Evolutionary conservation across 306 rosid species (phyloP).

Genomic region (Sphenostylis stenocarpa): DNA sequence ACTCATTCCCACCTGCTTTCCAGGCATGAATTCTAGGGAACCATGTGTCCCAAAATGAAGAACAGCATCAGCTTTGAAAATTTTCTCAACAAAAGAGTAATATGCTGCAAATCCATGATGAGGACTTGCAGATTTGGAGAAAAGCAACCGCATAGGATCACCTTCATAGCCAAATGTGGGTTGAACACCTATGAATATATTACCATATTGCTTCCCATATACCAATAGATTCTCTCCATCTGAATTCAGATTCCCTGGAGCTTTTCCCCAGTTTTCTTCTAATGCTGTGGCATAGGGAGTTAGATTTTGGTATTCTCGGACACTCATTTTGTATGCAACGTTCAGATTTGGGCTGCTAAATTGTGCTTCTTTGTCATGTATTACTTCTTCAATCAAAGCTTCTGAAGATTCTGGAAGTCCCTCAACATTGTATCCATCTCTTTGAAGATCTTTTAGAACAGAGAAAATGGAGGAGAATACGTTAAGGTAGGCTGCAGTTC

Average conservation of each 20-base stretch:
- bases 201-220: not conserved
- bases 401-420: conserved; percentile 6
- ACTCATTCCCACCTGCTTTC: conserved; percentile 12
- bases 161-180: not conserved
- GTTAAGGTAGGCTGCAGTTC: not conserved
- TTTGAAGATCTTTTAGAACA: not conserved
- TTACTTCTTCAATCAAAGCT: conserved; percentile 4
- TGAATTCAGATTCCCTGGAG: not conserved
- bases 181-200: not conserved
- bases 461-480: conserved; percentile 5
- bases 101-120: conserved; percentile 10
- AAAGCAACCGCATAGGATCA: conserved; percentile 4
- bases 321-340: not conserved
- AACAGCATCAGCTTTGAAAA: not conserved
- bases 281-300: not conserved
- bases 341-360: conserved; percentile 1
- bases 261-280: not conserved
- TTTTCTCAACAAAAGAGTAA: not conserved
- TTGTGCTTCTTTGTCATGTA: not conserved
- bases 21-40: conserved; percentile 7
- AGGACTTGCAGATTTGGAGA: not conserved
- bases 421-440: not conserved
- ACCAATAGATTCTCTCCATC: conserved; percentile 10
- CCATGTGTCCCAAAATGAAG: conserved; percentile 7
- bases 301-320: not conserved